Evolutionary conservation across 768 basidiomycete genomes (phyloP).

Genomic region (Lentinula guzmanii): DNA sequence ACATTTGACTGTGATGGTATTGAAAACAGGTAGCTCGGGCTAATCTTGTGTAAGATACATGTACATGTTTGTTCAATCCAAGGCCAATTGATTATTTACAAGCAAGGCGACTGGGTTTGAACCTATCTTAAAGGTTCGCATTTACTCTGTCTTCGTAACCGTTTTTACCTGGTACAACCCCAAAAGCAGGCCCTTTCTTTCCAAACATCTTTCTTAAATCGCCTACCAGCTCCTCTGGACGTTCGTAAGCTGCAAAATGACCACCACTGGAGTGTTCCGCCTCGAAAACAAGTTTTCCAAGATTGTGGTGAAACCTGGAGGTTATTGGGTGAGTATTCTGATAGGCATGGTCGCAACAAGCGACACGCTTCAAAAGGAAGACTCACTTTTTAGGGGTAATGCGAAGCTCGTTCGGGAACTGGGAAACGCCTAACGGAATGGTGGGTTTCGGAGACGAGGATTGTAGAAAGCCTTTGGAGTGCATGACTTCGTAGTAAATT

Average conservation of each 20-base stretch:
- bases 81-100: not conserved
- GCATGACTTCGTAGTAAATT: conserved; percentile 49
- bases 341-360: not conserved
- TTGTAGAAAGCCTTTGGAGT: conserved; percentile 10
- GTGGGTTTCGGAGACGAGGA: conserved; percentile 4
- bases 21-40: no score
- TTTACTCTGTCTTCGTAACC: conserved; percentile 15
- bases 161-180: conserved; percentile 22
- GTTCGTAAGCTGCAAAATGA: conserved; percentile 5
- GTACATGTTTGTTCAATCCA: no score
- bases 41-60: no score
- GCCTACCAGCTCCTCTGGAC: conserved; percentile 19
- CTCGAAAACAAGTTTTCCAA: conserved; percentile 1
- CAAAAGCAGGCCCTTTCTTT: conserved; percentile 24
- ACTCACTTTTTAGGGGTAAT: conserved; percentile 6
- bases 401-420: conserved; percentile 44
- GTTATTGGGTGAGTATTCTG: not conserved
- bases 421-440: conserved; percentile 44
- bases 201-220: conserved; percentile 35
- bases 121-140: not conserved
- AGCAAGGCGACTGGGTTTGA: not conserved
- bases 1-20: not conserved
- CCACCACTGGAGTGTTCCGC: not conserved
- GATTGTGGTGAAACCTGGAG: not conserved
- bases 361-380: not conserved